These are phyloP conservation scores for Dendrobium officinale DNA, from an alignment of 106 monocot species.

Conservation along the genomic window DNA sequence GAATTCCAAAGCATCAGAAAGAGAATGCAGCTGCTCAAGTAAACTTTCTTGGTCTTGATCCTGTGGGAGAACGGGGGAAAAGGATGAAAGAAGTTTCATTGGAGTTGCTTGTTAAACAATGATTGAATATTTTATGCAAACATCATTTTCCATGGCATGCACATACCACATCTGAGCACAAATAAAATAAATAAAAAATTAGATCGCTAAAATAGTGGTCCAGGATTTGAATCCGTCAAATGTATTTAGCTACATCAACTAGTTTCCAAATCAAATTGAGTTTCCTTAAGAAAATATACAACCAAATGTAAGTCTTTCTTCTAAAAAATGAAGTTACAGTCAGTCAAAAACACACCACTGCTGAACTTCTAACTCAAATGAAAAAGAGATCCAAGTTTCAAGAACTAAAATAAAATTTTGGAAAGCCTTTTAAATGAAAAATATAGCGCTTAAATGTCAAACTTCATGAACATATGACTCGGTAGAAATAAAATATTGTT, in stretches of 20 bases:
- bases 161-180: neutral
- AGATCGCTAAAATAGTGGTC: neutral
- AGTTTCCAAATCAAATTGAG: neutral
- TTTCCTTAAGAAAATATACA: neutral
- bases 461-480: too few relatives aligned
- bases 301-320: neutral
- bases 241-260: neutral
- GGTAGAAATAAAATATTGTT: too few relatives aligned
- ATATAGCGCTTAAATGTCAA: too few relatives aligned
- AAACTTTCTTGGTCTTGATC: conserved; percentile 28
- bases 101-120: neutral
- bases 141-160: neutral
- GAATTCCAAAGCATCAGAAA: conserved; percentile 82
- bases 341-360: neutral
- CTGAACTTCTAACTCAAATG: neutral
- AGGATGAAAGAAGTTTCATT: neutral
- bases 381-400: neutral
- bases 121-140: neutral
- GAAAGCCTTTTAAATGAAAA: too few relatives aligned
- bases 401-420: too few relatives aligned
- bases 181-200: neutral
- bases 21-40: conserved; percentile 26
- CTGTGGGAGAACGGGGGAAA: neutral
- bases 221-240: neutral
- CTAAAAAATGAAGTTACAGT: neutral